phyloP scores from a whole-genome alignment of 2,329 filamentous ascomycete species.

The Stachybotrys chartarum region DNA sequence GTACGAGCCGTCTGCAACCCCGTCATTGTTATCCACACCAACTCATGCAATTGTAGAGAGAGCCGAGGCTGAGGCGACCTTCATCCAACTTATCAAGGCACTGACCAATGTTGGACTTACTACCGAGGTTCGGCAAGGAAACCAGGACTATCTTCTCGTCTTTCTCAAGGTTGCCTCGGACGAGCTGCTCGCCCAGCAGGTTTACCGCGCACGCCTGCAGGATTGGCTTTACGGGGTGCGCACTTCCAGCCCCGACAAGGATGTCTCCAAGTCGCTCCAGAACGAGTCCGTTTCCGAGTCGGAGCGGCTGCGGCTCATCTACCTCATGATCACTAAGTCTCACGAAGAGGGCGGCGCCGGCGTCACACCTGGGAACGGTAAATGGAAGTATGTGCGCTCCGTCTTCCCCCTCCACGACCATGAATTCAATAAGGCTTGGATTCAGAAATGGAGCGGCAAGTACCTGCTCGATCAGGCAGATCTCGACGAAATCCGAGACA shows the following conservation, averaged over 20 bases:
- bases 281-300: conserved; percentile 77
- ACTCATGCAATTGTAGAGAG: conserved; percentile 43
- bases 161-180: conserved; percentile 77
- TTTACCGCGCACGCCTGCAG: conserved; percentile 81
- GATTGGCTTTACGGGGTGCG: conserved; percentile 93
- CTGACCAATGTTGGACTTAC: conserved; percentile 75
- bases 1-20: conserved; percentile 32
- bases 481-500: conserved; percentile 67
- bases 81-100: conserved; percentile 68
- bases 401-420: conserved; percentile 77
- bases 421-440: conserved; percentile 66
- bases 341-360: conserved; percentile 71
- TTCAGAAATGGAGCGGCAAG: conserved; percentile 68
- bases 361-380: conserved; percentile 59
- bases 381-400: conserved; percentile 66
- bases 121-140: conserved; percentile 79
- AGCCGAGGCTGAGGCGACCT: conserved; percentile 63
- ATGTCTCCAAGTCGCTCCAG: conserved; percentile 60
- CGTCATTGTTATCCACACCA: conserved; percentile 1
- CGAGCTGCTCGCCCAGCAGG: conserved; percentile 66
- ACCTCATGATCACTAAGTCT: conserved; percentile 72
- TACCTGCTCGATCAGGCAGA: conserved; percentile 59
- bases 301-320: conserved; percentile 80
- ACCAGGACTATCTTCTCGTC: conserved; percentile 67
- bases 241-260: conserved; percentile 65